Percentiles rank a stretch among this genome's conserved stretches.
Conservation (phyloP, 1,139 yeast species). For the Saccharomyces hybrid region DNA sequence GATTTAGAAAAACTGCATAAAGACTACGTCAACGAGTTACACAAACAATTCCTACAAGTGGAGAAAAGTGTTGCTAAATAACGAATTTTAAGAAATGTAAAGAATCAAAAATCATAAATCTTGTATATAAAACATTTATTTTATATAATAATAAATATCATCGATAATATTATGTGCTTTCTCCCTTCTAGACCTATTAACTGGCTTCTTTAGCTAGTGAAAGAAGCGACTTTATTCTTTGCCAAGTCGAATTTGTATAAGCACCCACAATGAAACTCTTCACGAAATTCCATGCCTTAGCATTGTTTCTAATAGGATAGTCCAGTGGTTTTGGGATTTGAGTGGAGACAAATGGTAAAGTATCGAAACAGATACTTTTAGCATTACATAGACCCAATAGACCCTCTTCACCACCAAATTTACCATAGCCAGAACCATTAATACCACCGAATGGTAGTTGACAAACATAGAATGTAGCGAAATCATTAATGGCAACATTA, state of each 20-base stretch:
- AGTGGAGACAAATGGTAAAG: conserved; percentile 67
- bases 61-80: conserved; percentile 39
- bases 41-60: conserved; percentile 50
- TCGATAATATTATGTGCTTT: neutral
- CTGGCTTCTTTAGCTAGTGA: conserved; percentile 39
- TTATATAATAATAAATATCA: conserved; percentile 2
- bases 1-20: conserved; percentile 66
- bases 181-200: conserved; percentile 6
- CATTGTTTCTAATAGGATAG: conserved; percentile 77
- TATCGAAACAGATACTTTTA: conserved; percentile 81
- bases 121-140: neutral
- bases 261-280: conserved; percentile 79
- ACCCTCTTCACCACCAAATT: conserved; percentile 96
- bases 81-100: neutral
- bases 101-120: neutral
- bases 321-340: conserved; percentile 81
- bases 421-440: conserved; percentile 89
- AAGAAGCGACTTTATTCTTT: conserved; percentile 47
- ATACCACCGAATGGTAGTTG: conserved; percentile 95
- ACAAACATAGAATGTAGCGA: conserved; percentile 91
- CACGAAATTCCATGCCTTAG: conserved; percentile 83
- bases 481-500: conserved; percentile 91
- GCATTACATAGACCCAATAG: conserved; percentile 78
- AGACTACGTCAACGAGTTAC: conserved; percentile 50
- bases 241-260: conserved; percentile 68